A percentile compares a stretch with the other conserved stretches of the same genome.
These are phyloP conservation scores for Yamadazyma sp. DNA, from an alignment of 1,139 yeast genomes.

Conservation along the genomic window DNA sequence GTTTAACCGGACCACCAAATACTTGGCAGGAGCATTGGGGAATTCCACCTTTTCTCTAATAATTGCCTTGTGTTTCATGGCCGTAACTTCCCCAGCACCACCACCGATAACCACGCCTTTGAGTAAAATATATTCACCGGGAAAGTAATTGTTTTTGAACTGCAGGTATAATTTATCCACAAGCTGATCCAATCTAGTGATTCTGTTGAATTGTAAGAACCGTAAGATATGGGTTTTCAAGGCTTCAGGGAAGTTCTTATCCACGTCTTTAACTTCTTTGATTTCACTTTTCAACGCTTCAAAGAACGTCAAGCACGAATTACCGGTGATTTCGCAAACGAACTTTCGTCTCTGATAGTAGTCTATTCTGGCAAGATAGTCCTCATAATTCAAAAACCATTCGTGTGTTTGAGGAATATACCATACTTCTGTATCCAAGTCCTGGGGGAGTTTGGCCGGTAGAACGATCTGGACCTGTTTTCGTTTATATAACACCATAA, in stretches of 20 bases:
- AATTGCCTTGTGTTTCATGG: constrained; percentile 35
- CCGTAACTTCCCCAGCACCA: constrained; percentile 11
- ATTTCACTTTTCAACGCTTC: constrained; percentile 81
- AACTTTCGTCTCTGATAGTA: constrained; percentile 74
- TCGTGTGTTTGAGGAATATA: constrained; percentile 81
- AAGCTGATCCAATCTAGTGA: constrained; percentile 80
- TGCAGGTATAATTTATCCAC: constrained; percentile 80
- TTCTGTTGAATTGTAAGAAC: constrained; percentile 76
- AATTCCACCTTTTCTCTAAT: constrained; percentile 50
- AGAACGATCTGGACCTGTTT: constrained; percentile 62
- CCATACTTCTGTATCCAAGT: constrained; percentile 63
- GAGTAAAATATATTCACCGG: constrained; percentile 81
- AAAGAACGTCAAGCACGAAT: constrained; percentile 84
- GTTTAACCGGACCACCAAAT: constrained; percentile 58
- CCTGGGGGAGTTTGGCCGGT: constrained; percentile 56
- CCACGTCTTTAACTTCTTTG: constrained; percentile 69
- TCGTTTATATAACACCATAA: constrained; percentile 69
- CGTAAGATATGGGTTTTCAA: constrained; percentile 87
- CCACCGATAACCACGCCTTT: constrained; percentile 33
- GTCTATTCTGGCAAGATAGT: constrained; percentile 67
- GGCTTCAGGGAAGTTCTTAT: constrained; percentile 84
- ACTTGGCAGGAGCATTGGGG: constrained; percentile 51
- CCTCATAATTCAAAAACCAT: constrained; percentile 78
- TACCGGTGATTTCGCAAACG: constrained; percentile 95
- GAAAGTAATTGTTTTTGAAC: constrained; percentile 83